Base-by-base conservation (phyloP, 352 stramenopile species). In the Peronospora farinosa region DNA sequence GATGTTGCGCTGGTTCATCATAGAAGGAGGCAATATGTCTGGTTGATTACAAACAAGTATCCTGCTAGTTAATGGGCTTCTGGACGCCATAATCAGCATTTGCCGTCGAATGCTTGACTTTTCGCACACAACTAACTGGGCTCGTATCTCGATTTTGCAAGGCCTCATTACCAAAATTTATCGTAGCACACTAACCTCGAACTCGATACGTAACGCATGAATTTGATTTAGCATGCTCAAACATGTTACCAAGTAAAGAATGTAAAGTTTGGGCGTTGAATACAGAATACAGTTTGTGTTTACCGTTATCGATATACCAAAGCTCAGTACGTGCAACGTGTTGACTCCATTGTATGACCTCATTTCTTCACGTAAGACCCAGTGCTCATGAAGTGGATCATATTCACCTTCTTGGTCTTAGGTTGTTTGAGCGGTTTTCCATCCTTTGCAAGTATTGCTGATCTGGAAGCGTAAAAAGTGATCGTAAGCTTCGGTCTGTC, bases 301-400 rank as follows among this genome's bases (percentile, higher is more conserved):
- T 33, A 3, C 19, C 35, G n/a, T 16, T 7, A 11, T 23, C 13
- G 6, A 40, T 23, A 10, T 7, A 15, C 4, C 40, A 36, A 43
- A 30, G 16, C 19, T 43, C 37, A 17, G 36, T 13, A 12, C 2
- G 40, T 32, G 19, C 21, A 32, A 33, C 3, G 7, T 36, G 40
- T 15, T 6, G 16, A 13, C 9, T 10, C 23, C 23, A 27, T 27
- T 27, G 23, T 27, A 27, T 27, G 3, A 27, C 4, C 39, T 54
- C 47, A 62, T 30, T 68, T 63, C 33, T 65, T 63, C 16, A 47
- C 27, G 36, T 65, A 55, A 21, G 65, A 56, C 3, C 70, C 71
- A 6, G 62, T 62, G 43, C 55, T 84, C 79, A 88, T 88, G 45
- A 90, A 90, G 37, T 81, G 79, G 7, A 90, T 88, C 79, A 90